These are phyloP conservation scores for Sclerotinia minor DNA, from an alignment of 2,329 filamentous ascomycete species.

Conservation along the genomic window DNA sequence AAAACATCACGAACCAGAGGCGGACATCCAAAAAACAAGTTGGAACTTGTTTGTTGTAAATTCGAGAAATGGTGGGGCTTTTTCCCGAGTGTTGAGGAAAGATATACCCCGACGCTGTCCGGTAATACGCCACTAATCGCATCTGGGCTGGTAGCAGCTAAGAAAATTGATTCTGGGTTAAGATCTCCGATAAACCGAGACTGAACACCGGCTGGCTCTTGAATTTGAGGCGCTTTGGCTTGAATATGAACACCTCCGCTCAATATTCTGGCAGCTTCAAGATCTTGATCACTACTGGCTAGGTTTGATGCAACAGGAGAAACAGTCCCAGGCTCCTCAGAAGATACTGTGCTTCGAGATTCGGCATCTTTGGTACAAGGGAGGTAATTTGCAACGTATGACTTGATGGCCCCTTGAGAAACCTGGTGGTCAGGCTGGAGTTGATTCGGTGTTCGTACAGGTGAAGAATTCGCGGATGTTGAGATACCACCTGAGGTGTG, in stretches of 20 bases:
- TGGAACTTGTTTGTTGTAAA: conserved; percentile 25
- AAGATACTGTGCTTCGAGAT: not conserved
- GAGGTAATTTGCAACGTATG: not conserved
- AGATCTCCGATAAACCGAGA: conserved; percentile 58
- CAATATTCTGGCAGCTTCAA: conserved; percentile 24
- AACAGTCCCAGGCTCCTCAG: not conserved
- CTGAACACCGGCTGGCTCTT: conserved; percentile 6
- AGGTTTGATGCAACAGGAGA: conserved; percentile 10
- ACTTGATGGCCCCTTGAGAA: not conserved
- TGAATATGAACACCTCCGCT: conserved; percentile 19
- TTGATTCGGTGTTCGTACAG: not conserved
- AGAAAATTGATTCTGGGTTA: conserved; percentile 61
- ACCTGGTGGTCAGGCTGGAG: not conserved
- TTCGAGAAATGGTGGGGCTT: conserved; percentile 8
- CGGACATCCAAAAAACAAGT: conserved; percentile 30
- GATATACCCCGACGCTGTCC: conserved; percentile 58
- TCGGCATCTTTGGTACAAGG: not conserved
- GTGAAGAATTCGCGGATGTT: not conserved
- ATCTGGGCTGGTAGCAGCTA: conserved; percentile 52
- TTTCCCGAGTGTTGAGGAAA: conserved; percentile 39
- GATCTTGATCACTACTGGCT: conserved; percentile 22
- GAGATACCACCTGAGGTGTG: conserved; percentile 39
- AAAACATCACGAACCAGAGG: conserved; percentile 32
- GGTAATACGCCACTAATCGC: conserved; percentile 45
- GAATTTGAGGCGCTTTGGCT: conserved; percentile 7